Base-by-base conservation (phyloP, 352 stramenopile genomes). In the Thalassiosira exigua region DNA sequence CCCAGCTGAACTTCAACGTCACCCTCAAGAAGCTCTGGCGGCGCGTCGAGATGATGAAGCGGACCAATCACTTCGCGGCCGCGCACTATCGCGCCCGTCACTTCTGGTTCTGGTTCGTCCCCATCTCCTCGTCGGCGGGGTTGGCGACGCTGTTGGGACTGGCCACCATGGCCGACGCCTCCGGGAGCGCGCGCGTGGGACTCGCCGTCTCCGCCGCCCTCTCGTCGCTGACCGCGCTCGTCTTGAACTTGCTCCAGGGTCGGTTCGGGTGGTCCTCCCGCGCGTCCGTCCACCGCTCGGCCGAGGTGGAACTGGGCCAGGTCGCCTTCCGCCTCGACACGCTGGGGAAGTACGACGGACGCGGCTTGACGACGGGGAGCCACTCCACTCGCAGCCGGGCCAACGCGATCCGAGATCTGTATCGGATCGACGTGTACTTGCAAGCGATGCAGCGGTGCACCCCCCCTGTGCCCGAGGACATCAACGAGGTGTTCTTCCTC, bases 51-150 rank as follows among this genome's bases (percentile, higher is more conserved):
- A 74, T 67, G 21, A 75, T 81, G 72, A 42, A 42, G 30, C 48
- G 60, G 12, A 65, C 64, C 32, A 75, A 81, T 60, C 33, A 58
- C 27, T 61, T 75, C 27, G 41, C 72, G 0, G 29, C 72, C 4
- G 24, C 21, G 1, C 72, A 81, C 50, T 81, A 81, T 52, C 50
- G 64, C 32, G 61, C 72, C 24, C 33, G 56, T 12, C 72, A 81
- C 21, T 66, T 75, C 61, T 81, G 62, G 72, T 61, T 75, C 24
- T 81, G 56, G 27, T 81, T 75, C 50, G 33, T 67, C 22, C 72
- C 72, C n/a, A 81, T 75, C 22, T 75, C 72, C 5, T 67, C 26
- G 1, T 57, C 46, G 27, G 69, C 69, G 11, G 66, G 26, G 11
- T 2, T 73, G 32, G 22, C 65, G 9, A 50, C 29, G 7, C 19